Conservation (phyloP, 208 protist species). For the Leptomonas pyrrhocoris region DNA sequence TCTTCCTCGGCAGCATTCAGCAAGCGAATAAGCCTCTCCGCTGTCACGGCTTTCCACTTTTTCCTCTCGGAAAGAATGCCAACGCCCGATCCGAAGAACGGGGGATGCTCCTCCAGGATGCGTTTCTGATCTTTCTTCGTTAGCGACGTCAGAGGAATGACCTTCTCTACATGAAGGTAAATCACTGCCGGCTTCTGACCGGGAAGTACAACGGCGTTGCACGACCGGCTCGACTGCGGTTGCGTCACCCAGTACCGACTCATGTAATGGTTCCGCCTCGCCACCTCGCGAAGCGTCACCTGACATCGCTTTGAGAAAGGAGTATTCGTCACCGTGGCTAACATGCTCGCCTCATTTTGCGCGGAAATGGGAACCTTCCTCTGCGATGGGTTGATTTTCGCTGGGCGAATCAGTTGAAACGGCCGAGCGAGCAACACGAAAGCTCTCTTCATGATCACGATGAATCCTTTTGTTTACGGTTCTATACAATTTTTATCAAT, state of each 20-base stretch:
- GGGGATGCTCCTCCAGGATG: slow-evolving; percentile 85
- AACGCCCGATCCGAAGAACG: slow-evolving; percentile 88
- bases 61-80: slow-evolving; percentile 83
- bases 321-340: slow-evolving; percentile 78
- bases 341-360: slow-evolving; percentile 53
- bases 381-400: background rate
- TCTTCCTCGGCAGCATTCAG: slow-evolving; percentile 79
- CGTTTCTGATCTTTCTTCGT: slow-evolving; percentile 59
- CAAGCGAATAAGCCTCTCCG: slow-evolving; percentile 66
- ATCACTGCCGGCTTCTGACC: slow-evolving; percentile 66
- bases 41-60: slow-evolving; percentile 86
- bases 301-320: slow-evolving; percentile 72
- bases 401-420: slow-evolving; percentile 13
- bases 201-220: slow-evolving; percentile 74
- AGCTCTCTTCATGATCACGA: slow-evolving; percentile 12
- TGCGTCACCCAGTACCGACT: slow-evolving; percentile 85
- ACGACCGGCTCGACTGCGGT: slow-evolving; percentile 73
- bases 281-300: slow-evolving; percentile 39
- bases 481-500: background rate
- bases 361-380: slow-evolving; percentile 9
- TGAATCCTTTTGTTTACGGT: background rate
- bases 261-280: slow-evolving; percentile 45
- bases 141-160: slow-evolving; percentile 67
- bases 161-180: slow-evolving; percentile 79
- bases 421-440: slow-evolving; percentile 4